Conservation (phyloP, 2,329 filamentous ascomycete genomes). For the Bertia moriformis region DNA sequence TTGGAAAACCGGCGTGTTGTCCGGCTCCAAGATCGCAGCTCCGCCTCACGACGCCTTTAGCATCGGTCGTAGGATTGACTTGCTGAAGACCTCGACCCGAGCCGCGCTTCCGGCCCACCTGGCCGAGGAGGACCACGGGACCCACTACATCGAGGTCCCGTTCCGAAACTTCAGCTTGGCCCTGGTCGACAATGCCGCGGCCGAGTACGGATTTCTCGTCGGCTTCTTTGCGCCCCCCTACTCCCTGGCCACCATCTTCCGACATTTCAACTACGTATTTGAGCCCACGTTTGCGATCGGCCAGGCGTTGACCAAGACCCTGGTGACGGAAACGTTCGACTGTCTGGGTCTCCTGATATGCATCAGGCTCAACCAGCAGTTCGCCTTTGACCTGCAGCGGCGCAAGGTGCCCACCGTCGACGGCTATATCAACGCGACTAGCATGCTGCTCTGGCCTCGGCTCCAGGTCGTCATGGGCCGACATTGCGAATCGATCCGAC, state of each 20-base stretch:
- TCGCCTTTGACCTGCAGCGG: slow-evolving; percentile 84
- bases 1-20: slow-evolving; percentile 46
- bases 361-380: slow-evolving; percentile 82
- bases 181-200: slow-evolving; percentile 80
- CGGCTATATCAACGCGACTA: slow-evolving; percentile 82
- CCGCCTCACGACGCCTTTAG: slow-evolving; percentile 76
- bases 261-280: slow-evolving; percentile 77
- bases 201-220: slow-evolving; percentile 87
- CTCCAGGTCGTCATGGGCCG: slow-evolving; percentile 88
- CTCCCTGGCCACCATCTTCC: slow-evolving; percentile 63
- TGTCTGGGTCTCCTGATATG: slow-evolving; percentile 78
- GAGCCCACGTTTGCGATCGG: slow-evolving; percentile 79
- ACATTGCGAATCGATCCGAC: slow-evolving; percentile 75
- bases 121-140: slow-evolving; percentile 74
- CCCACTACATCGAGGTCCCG: slow-evolving; percentile 76
- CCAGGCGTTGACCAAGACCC: slow-evolving; percentile 57
- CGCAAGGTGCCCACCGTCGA: slow-evolving; percentile 81
- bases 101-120: slow-evolving; percentile 73
- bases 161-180: slow-evolving; percentile 94
- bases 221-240: slow-evolving; percentile 74
- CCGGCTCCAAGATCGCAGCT: slow-evolving; percentile 31
- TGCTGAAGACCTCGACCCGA: slow-evolving; percentile 60
- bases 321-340: slow-evolving; percentile 67
- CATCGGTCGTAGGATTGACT: slow-evolving; percentile 70
- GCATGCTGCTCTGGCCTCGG: slow-evolving; percentile 91